Evolutionary conservation across 352 stramenopile species (phyloP), one percentile per base, ranked within the genome.

Genomic region (Phytophthora meadii): DNA sequence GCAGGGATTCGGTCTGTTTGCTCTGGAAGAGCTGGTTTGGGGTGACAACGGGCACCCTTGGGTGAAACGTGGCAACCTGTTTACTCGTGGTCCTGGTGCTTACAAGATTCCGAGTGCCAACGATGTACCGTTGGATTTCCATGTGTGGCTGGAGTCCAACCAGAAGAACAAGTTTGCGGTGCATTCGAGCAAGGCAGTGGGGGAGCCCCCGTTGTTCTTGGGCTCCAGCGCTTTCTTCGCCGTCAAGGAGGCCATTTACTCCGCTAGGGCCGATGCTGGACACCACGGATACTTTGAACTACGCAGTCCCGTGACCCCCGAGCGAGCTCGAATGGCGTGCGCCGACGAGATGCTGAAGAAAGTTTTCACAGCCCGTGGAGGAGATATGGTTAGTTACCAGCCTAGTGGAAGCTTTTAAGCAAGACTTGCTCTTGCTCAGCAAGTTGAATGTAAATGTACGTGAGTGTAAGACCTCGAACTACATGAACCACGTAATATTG

Each of bases 21-120:
- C 93, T 4, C 90, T 98, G 39, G 97, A 99, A 61, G 94, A 98
- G 72, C 68, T 98, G 28, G 88, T 98, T 24, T 98, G 95, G 86
- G 94, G 92, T 15, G 95, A 99, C 65, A 80, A 97, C 47, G 85
- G 94, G 54, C 95, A 99, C 55, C 90, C 85, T 9, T 99, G 95
- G 95, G 88, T 98, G 52, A 94, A 95, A 53, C 80, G 84, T 50
- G 94, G 89, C 34, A 93, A 87, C 47, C 56, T 98, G 5, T 98
- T 99, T 71, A 99, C 96, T 15, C 84, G 83, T 61, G 97, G 97
- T 7, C 96, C 97, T 0, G 96, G 96, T 8, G 96, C 88, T 0
- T 99, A 99, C 87, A 99, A 99, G 76, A 98, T 99, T 65, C 96
- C 97, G 40, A 92, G 94, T 27, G 97, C 97, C 44, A 99, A 99